Evolutionary conservation across 129 eudicot species (phyloP).

Genomic region (Deinandra increscens): DNA sequence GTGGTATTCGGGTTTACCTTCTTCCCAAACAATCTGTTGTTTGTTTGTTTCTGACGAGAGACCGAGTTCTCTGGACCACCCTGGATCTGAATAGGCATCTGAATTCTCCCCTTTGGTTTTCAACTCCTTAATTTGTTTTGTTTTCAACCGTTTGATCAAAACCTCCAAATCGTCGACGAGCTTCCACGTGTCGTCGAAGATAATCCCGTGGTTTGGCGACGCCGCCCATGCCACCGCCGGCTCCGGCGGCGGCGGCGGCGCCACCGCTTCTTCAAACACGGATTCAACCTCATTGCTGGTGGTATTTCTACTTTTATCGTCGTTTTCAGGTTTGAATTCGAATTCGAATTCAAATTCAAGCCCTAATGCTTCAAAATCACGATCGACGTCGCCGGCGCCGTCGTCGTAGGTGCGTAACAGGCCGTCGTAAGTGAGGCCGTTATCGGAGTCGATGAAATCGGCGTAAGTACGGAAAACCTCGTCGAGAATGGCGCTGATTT

Average conservation of each 20-base stretch:
- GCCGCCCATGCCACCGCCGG: constrained; percentile 93
- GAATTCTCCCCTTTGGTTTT: constrained; percentile 56
- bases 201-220: constrained; percentile 85
- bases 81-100: constrained; percentile 77
- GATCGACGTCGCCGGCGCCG: constrained; percentile 99
- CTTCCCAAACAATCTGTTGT: constrained; percentile 77
- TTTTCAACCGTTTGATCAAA: constrained; percentile 60
- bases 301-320: background rate
- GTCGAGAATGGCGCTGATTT: constrained; percentile 84
- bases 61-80: constrained; percentile 95
- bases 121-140: constrained; percentile 65
- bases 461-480: constrained; percentile 85
- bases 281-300: constrained; percentile 13
- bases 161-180: constrained; percentile 81
- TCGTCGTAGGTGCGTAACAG: constrained; percentile 87
- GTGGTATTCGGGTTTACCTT: constrained; percentile 52
- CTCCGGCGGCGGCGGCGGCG: constrained; percentile 57
- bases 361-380: constrained; percentile 89
- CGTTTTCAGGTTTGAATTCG: too few species aligned
- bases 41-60: constrained; percentile 64
- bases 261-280: constrained; percentile 46
- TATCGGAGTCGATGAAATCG: constrained; percentile 77
- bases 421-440: constrained; percentile 80
- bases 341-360: constrained; percentile 53
- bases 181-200: constrained; percentile 94